These are phyloP conservation scores for Podospora anserina DNA, from an alignment of 495 filamentous ascomycete species.

Conservation along the genomic window DNA sequence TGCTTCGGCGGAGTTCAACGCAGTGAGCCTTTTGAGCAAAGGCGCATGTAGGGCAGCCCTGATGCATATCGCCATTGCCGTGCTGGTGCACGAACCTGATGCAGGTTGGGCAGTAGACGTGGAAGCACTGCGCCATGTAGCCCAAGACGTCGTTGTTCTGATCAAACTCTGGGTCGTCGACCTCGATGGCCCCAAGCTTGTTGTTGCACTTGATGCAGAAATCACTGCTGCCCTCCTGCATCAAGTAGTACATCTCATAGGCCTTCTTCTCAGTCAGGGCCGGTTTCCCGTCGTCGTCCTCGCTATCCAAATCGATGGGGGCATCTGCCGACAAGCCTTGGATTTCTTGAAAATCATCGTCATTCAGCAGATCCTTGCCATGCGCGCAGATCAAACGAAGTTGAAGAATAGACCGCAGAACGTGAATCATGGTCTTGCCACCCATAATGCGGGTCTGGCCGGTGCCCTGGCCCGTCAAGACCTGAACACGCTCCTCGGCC, in stretches of 20 bases:
- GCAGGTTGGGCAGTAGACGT: slow-evolving; percentile 75
- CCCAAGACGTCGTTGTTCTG: slow-evolving; percentile 63
- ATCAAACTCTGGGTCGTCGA: slow-evolving; percentile 51
- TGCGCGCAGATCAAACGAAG: slow-evolving; percentile 88
- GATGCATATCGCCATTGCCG: slow-evolving; percentile 21
- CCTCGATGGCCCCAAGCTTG: slow-evolving; percentile 56
- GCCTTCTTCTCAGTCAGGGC: slow-evolving; percentile 61
- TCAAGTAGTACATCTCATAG: slow-evolving; percentile 77
- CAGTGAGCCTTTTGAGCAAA: slow-evolving; percentile 45
- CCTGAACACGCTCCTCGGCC: slow-evolving; percentile 51
- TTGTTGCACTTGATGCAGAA: slow-evolving; percentile 64
- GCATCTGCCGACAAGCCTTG: slow-evolving; percentile 75
- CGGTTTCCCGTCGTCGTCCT: slow-evolving; percentile 56
- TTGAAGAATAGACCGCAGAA: slow-evolving; percentile 84
- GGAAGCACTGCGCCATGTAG: slow-evolving; percentile 78
- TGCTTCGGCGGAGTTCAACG: slow-evolving; percentile 63
- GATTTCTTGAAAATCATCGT: slow-evolving; percentile 72
- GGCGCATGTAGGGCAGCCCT: slow-evolving; percentile 26
- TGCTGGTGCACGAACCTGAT: slow-evolving; percentile 51
- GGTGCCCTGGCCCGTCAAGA: slow-evolving; percentile 44
- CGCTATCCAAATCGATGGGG: slow-evolving; percentile 82
- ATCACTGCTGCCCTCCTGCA: slow-evolving; percentile 72
- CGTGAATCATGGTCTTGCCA: slow-evolving; percentile 81
- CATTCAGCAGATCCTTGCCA: slow-evolving; percentile 79
- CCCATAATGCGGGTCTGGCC: slow-evolving; percentile 60